Conservation (phyloP, 2,329 filamentous ascomycete species). For the Ophiosphaerella korrae region DNA sequence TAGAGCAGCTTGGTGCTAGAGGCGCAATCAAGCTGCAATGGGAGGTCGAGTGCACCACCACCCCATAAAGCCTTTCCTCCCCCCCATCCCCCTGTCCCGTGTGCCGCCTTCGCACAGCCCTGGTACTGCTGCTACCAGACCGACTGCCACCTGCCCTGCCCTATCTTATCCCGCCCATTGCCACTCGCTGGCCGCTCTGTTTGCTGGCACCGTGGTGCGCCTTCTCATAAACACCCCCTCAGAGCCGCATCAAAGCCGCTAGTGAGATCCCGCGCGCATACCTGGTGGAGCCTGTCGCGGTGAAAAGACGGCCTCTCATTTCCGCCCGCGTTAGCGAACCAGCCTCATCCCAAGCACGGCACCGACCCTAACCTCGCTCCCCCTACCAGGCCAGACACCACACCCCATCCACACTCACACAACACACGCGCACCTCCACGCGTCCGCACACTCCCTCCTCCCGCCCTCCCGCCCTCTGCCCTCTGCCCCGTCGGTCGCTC, state of each 20-base stretch:
- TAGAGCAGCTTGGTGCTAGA: slow-evolving; percentile 32
- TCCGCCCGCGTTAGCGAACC: slow-evolving; percentile 44
- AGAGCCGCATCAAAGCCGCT: neutral
- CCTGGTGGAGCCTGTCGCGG: slow-evolving; percentile 28
- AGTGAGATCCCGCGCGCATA: slow-evolving; percentile 3
- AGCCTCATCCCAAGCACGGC: slow-evolving; percentile 38
- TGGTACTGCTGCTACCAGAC: slow-evolving; percentile 6
- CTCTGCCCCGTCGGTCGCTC: slow-evolving; percentile 26
- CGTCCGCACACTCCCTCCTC: neutral
- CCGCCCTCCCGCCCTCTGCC: slow-evolving; percentile 15
- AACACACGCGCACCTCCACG: slow-evolving; percentile 9
- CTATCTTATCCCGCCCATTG: no score
- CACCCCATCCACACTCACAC: slow-evolving; percentile 25
- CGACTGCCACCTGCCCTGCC: neutral
- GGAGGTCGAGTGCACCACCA: neutral
- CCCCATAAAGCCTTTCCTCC: no score
- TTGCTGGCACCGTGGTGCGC: no score
- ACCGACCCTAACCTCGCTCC: slow-evolving; percentile 27
- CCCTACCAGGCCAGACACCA: slow-evolving; percentile 22
- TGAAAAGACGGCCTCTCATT: slow-evolving; percentile 42
- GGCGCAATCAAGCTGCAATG: slow-evolving; percentile 22
- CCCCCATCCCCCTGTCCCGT: slow-evolving; percentile 24
- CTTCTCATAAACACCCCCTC: neutral
- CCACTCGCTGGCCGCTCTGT: no score
- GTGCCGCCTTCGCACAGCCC: slow-evolving; percentile 27